These are phyloP conservation scores for Coccomyxa subellipsoidea DNA, from an alignment of 163 green algal species.

Conservation along the genomic window DNA sequence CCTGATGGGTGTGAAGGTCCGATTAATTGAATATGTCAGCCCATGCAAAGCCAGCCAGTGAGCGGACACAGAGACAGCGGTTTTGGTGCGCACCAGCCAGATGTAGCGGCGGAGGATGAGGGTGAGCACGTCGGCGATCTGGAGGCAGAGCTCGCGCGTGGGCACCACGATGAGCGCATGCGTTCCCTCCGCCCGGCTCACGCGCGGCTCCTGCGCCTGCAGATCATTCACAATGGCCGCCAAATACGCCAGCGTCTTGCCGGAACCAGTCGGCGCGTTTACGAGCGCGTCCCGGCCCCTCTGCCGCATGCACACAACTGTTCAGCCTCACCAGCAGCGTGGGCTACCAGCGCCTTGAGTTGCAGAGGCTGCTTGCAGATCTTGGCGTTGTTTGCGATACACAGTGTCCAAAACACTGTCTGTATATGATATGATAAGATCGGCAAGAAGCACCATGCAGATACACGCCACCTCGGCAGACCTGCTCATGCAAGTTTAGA, in stretches of 20 bases:
- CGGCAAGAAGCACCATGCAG: no score
- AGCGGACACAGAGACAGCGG: not conserved
- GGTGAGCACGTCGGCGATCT: constrained; percentile 72
- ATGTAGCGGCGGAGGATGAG: constrained; percentile 50
- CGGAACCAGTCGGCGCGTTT: constrained; percentile 67
- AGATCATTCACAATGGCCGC: constrained; percentile 62
- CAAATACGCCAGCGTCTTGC: constrained; percentile 80
- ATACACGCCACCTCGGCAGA: no score
- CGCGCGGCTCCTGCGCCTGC: constrained; percentile 31
- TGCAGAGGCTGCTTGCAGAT: no score
- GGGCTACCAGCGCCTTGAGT: no score
- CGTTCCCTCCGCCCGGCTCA: constrained; percentile 65
- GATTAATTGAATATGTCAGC: no score
- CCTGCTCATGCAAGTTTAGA: no score
- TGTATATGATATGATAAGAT: no score
- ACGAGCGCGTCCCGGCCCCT: constrained; percentile 54
- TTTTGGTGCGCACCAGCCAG: constrained; percentile 43
- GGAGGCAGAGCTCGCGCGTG: constrained; percentile 83
- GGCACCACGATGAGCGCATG: constrained; percentile 77
- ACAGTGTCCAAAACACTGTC: no score
- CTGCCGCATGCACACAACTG: constrained; percentile 14
- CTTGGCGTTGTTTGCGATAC: no score
- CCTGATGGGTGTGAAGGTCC: no score
- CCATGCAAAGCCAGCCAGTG: no score
- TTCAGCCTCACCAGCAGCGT: no score